Evolutionary conservation across 139 green algal species (phyloP), one percentile per base, ranked within the genome.

Genomic region (Coelastrella sp.): DNA sequence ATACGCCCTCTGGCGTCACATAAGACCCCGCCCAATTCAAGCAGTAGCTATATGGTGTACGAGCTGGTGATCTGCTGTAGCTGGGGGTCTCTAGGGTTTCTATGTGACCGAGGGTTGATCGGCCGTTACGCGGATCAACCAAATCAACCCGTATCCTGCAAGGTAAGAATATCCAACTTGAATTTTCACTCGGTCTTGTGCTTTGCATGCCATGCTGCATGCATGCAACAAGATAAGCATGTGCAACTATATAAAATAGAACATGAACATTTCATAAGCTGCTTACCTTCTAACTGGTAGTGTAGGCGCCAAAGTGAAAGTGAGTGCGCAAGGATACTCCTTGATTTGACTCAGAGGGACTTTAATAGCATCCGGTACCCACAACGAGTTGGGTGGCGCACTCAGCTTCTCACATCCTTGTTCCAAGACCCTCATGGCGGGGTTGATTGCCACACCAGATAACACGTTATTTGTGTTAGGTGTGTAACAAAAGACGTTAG

Each of bases 31-130:
- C 17, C 48, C 72, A 80, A 13, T 67, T 30, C 3, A 80, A 4
- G 72, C 72, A 80, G 72, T 80, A 80, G 30, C 72, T 81, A 17
- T 67, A 81, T 11, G 73, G 45, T 2, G 30, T 66, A 4, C 50
- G 30, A n/a, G 73, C 30, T 48, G 73, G 73, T 34, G 73, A 43
- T 23, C 73, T 66, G 73, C 73, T 81, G 73, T 81, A 81, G 30
- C 30, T 81, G 3, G 48, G 48, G 1, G 48, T 67, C 7, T 67
- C 48, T n/a, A 81, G 32, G 32, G 41, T 68, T 27, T 68, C 9
- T 15, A 50, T 37, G 17, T 38, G 11, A 2, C 73, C 73, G 32
- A 81, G 48, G 4, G 0, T 37, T 35, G 34, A n/a, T n/a, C n/a
- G n/a, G n/a, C n/a, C n/a, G n/a, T n/a, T n/a, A n/a, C n/a, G n/a